Evolutionary conservation across 495 filamentous ascomycete genomes (phyloP).

Genomic region (Trichoderma erinaceum): DNA sequence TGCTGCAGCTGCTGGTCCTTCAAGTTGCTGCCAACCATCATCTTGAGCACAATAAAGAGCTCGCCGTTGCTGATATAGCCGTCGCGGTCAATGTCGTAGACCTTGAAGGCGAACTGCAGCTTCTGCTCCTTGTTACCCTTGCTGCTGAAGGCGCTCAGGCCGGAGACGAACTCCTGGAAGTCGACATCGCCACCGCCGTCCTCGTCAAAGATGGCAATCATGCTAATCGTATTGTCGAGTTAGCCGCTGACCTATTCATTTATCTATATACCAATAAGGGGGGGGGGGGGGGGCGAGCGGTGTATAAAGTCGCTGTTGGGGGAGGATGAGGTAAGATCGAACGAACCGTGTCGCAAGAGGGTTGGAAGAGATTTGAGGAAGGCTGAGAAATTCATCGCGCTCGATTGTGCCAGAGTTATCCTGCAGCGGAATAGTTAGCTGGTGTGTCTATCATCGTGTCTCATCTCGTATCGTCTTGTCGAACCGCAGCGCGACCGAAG

Average conservation of each 20-base stretch:
- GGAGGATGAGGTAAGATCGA: not conserved
- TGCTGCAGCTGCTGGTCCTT: conserved; percentile 99
- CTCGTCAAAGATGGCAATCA: conserved; percentile 99
- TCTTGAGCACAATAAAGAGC: conserved; percentile 98
- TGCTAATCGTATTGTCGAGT: conserved; percentile 42
- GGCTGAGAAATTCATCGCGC: conserved; percentile 93
- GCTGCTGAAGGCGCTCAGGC: conserved; percentile 87
- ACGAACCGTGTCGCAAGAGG: conserved; percentile 84
- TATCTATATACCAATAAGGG: not conserved
- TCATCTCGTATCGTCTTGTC: not conserved
- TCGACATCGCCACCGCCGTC: conserved; percentile 97
- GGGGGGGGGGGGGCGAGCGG: not conserved
- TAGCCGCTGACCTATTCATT: not conserved
- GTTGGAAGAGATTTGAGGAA: conserved; percentile 97
- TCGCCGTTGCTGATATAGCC: conserved; percentile 99
- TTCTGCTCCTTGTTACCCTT: conserved; percentile 99
- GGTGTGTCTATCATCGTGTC: not conserved
- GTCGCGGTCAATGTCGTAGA: conserved; percentile 98
- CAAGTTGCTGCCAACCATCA: conserved; percentile 99
- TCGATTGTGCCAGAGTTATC: conserved; percentile 98
- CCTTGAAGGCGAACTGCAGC: conserved; percentile 94
- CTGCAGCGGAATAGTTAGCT: conserved; percentile 37
- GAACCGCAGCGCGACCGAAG: not conserved
- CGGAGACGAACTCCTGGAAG: conserved; percentile 98
- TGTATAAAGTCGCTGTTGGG: not conserved